Conservation (phyloP, 345 rosid genomes). For the Euphorbia tirucalli region DNA sequence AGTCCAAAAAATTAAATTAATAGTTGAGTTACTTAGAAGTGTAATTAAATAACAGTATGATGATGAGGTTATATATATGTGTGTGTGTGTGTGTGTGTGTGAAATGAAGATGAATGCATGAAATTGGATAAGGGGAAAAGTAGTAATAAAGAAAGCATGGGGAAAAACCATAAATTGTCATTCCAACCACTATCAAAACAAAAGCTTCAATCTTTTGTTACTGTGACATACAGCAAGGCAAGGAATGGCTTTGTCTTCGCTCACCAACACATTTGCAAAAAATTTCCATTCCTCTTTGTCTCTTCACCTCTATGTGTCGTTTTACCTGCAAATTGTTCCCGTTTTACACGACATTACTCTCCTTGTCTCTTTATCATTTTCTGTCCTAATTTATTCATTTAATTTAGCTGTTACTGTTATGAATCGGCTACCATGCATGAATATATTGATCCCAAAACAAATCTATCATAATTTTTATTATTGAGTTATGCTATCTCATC, state of each 20-base stretch:
- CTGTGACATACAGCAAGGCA: conserved; percentile 23
- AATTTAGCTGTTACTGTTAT: conserved; percentile 4
- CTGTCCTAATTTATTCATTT: not conserved
- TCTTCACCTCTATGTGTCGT: conserved; percentile 18
- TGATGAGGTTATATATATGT: too few species aligned
- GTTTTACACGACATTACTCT: conserved; percentile 29
- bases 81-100: too few species aligned
- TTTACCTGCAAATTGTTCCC: conserved; percentile 31
- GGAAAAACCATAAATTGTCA: conserved; percentile 35
- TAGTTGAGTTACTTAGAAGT: too few species aligned
- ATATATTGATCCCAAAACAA: conserved; percentile 8
- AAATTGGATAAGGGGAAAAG: too few species aligned
- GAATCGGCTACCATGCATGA: not conserved
- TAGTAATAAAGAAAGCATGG: conserved; percentile 33
- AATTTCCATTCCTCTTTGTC: conserved; percentile 25
- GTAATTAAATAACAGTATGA: too few species aligned
- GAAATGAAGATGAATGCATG: too few species aligned
- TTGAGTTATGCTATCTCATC: too few species aligned
- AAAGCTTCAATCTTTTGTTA: conserved; percentile 24
- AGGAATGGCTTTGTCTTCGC: conserved; percentile 25
- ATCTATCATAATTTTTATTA: not conserved
- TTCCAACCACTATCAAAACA: conserved; percentile 66
- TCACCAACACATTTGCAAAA: not conserved
- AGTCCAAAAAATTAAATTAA: too few species aligned
- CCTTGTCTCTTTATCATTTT: conserved; percentile 22